Conservation (phyloP, 257 asterid genomes). For the Fraxinus americana region DNA sequence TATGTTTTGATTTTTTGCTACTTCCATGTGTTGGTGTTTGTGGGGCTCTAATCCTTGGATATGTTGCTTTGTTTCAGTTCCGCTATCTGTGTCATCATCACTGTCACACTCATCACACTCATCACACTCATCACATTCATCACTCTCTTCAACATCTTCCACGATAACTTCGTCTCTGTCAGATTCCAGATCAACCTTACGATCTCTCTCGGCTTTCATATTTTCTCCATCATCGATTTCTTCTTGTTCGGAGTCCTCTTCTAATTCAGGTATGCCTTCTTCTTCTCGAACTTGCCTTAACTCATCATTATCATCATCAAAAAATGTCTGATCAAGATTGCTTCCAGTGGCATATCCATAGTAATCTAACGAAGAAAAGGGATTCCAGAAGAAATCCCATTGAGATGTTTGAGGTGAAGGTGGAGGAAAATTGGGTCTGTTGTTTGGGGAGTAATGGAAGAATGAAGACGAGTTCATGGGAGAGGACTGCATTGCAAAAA, state of each 20-base stretch:
- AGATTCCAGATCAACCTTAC: slow-evolving; percentile 32
- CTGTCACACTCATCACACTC: slow-evolving; percentile 36
- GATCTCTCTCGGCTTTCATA: slow-evolving; percentile 34
- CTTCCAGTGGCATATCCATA: slow-evolving; percentile 61
- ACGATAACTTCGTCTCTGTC: slow-evolving; percentile 68
- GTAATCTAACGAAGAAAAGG: slow-evolving; percentile 87
- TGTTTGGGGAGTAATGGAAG: slow-evolving; percentile 66
- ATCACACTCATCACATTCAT: slow-evolving; percentile 1
- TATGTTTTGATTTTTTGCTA: slow-evolving; percentile 58
- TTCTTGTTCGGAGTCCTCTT: slow-evolving; percentile 90
- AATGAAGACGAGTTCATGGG: slow-evolving; percentile 52
- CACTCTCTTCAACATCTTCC: slow-evolving; percentile 68
- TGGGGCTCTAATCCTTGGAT: slow-evolving; percentile 38
- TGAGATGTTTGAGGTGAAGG: slow-evolving; percentile 81
- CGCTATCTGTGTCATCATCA: slow-evolving; percentile 35
- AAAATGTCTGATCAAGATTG: slow-evolving; percentile 48
- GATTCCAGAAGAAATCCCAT: slow-evolving; percentile 99
- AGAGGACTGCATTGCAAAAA: slow-evolving; percentile 65
- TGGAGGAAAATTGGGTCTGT: slow-evolving; percentile 59
- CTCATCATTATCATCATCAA: slow-evolving; percentile 70
- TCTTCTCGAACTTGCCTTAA: slow-evolving; percentile 83
- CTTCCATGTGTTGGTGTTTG: slow-evolving; percentile 48
- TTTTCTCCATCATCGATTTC: slow-evolving; percentile 47
- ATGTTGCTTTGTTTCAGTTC: slow-evolving; percentile 44
- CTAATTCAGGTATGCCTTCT: slow-evolving; percentile 97